These are phyloP conservation scores for Hyaloscypha hepaticicola DNA, from an alignment of 495 filamentous ascomycete species.

Conservation along the genomic window DNA sequence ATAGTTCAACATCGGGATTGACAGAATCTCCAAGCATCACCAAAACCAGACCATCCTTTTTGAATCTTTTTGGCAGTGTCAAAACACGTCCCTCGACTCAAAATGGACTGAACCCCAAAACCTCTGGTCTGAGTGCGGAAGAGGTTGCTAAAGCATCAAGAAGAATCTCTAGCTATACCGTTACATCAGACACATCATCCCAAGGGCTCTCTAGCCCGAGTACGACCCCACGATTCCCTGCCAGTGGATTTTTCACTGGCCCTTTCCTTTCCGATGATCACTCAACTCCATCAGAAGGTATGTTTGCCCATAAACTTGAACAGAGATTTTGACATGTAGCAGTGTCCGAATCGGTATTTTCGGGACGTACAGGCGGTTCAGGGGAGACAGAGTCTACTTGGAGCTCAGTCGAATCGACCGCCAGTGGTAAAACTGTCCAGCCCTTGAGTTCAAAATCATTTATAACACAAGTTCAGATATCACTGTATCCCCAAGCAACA, in stretches of 20 bases:
- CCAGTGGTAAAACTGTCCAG: conserved; percentile 26
- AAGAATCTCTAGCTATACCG: conserved; percentile 21
- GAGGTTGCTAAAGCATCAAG: conserved; percentile 4
- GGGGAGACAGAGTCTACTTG: conserved; percentile 35
- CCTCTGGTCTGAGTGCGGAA: not conserved
- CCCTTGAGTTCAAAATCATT: conserved; percentile 39
- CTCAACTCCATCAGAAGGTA: conserved; percentile 25
- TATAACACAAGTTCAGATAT: conserved; percentile 40
- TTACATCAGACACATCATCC: conserved; percentile 11
- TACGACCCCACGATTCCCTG: not conserved
- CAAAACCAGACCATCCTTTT: conserved; percentile 13
- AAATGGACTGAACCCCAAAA: conserved; percentile 2
- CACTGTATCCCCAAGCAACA: conserved; percentile 33
- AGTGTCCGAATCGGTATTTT: conserved; percentile 40
- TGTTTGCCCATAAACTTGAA: not conserved
- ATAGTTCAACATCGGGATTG: conserved; percentile 21
- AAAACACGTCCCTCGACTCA: conserved; percentile 11
- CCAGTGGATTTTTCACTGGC: not conserved
- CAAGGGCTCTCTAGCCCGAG: conserved; percentile 2
- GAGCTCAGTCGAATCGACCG: conserved; percentile 24
- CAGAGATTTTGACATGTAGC: not conserved
- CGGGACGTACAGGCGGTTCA: conserved; percentile 41
- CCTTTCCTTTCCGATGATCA: conserved; percentile 15
- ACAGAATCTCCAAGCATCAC: conserved; percentile 9
- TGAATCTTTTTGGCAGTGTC: conserved; percentile 15